Conservation (phyloP, 495 filamentous ascomycete genomes). For the Aspergillus heteromorphus region DNA sequence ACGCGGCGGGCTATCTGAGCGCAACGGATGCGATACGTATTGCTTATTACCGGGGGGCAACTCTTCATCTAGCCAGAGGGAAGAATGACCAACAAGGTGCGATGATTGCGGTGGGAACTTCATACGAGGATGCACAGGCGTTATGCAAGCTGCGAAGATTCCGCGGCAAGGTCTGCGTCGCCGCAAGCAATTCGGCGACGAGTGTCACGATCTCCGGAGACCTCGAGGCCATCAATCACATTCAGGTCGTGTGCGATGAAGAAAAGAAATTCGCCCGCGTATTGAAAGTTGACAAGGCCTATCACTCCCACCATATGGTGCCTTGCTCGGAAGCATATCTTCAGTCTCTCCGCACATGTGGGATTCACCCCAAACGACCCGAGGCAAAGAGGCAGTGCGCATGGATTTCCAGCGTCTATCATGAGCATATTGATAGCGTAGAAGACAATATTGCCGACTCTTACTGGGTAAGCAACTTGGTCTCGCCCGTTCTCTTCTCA, state of each 20-base stretch:
- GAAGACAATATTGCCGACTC: background rate
- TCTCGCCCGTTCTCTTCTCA: slow-evolving; percentile 10
- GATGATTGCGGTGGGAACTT: background rate
- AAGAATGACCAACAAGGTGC: too few relatives aligned
- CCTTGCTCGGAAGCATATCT: background rate
- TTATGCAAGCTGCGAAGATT: background rate
- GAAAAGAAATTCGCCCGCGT: background rate
- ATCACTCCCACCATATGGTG: background rate
- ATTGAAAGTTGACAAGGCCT: background rate
- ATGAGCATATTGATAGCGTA: background rate
- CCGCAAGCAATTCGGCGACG: background rate
- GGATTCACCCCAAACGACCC: background rate
- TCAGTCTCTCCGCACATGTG: background rate
- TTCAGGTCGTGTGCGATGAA: background rate
- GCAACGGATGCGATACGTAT: too few relatives aligned
- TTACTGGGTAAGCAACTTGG: slow-evolving; percentile 15
- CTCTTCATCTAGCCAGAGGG: too few relatives aligned
- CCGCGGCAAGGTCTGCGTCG: background rate
- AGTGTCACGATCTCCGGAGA: background rate
- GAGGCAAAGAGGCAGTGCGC: too few relatives aligned
- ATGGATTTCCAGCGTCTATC: slow-evolving; percentile 21
- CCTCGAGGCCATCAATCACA: background rate
- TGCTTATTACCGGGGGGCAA: too few relatives aligned
- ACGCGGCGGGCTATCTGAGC: too few relatives aligned
- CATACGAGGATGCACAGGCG: slow-evolving; percentile 1